Percentiles rank a stretch among this genome's conserved stretches.
phyloP scores from a whole-genome alignment of 768 basidiomycete genomes.

The Termitomyces sp. region DNA sequence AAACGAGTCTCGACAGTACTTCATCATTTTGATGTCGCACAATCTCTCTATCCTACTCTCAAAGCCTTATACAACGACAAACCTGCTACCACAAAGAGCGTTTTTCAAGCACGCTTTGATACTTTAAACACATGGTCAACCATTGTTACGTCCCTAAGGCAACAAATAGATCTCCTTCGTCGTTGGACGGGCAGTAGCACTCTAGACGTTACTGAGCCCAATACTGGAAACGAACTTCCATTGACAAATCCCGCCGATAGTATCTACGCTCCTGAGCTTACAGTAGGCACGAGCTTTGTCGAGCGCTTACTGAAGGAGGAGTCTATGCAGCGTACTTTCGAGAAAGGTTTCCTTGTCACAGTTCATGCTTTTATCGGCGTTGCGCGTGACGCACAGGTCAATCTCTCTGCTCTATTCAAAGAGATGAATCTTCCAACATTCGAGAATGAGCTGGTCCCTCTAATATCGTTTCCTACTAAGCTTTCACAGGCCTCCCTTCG shows the following conservation, averaged over 20 bases:
- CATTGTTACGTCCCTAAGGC: slow-evolving; percentile 79
- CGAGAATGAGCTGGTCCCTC: slow-evolving; percentile 79
- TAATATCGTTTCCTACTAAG: slow-evolving; percentile 95
- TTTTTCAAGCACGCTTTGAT: slow-evolving; percentile 80
- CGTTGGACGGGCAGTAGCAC: slow-evolving; percentile 94
- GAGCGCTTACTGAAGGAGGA: slow-evolving; percentile 95
- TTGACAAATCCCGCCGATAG: slow-evolving; percentile 24
- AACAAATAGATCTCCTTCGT: slow-evolving; percentile 73
- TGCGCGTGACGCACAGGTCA: slow-evolving; percentile 83
- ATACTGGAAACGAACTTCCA: slow-evolving; percentile 56
- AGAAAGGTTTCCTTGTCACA: slow-evolving; percentile 84
- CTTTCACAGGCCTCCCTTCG: slow-evolving; percentile 89
- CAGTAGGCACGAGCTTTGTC: slow-evolving; percentile 81
- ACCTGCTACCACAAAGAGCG: slow-evolving; percentile 53
- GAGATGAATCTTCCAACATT: slow-evolving; percentile 92
- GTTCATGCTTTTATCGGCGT: slow-evolving; percentile 80
- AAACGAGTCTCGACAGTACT: slow-evolving; percentile 62
- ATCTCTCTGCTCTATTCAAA: slow-evolving; percentile 66
- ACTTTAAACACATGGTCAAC: slow-evolving; percentile 90
- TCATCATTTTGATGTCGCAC: slow-evolving; percentile 71
- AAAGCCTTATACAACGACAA: slow-evolving; percentile 79
- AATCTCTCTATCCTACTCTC: slow-evolving; percentile 81
- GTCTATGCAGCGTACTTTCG: slow-evolving; percentile 90
- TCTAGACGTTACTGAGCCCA: slow-evolving; percentile 81
- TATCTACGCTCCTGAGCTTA: slow-evolving; percentile 34